These are phyloP conservation scores for Obelidium mucronatum DNA, from an alignment of 192 early-diverging fungal genomes.

Conservation along the genomic window DNA sequence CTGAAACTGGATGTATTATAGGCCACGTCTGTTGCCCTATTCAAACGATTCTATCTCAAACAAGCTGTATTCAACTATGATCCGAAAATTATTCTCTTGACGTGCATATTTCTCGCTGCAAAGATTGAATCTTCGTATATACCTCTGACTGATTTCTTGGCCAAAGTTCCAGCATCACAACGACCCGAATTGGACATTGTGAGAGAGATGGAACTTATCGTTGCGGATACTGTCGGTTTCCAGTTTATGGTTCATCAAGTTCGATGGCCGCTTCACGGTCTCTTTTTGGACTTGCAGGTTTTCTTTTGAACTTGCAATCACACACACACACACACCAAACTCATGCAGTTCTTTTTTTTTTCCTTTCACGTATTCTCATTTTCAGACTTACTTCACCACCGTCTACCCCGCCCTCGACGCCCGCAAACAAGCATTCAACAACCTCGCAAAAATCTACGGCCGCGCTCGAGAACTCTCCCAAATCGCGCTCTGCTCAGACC, in stretches of 20 bases:
- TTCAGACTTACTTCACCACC: slow-evolving; percentile 26
- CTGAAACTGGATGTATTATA: slow-evolving; percentile 16
- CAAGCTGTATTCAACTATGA: slow-evolving; percentile 59
- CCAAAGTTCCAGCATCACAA: slow-evolving; percentile 43
- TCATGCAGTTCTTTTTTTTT: too few species aligned
- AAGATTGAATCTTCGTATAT: slow-evolving; percentile 52
- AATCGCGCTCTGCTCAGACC: slow-evolving; percentile 42
- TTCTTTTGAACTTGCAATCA: background rate
- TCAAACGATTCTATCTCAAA: slow-evolving; percentile 61
- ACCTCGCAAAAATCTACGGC: slow-evolving; percentile 35
- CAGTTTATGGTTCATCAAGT: slow-evolving; percentile 55
- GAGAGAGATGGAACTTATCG: slow-evolving; percentile 47
- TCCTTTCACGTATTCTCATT: too few species aligned
- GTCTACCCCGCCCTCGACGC: slow-evolving; percentile 26
- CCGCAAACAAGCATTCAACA: slow-evolving; percentile 32
- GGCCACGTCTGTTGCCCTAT: slow-evolving; percentile 57
- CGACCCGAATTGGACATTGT: slow-evolving; percentile 42
- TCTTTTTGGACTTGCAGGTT: slow-evolving; percentile 59
- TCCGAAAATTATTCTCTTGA: slow-evolving; percentile 54
- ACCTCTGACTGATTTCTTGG: slow-evolving; percentile 48
- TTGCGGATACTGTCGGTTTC: slow-evolving; percentile 50
- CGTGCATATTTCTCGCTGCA: slow-evolving; percentile 54
- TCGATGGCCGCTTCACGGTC: slow-evolving; percentile 56
- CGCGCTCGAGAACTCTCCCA: slow-evolving; percentile 39
- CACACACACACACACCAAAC: background rate